A percentile compares a stretch with the other conserved stretches of the same genome.
phyloP scores from a whole-genome alignment of 177 flowering plant genomes.

The Tripterygium wilfordii region DNA sequence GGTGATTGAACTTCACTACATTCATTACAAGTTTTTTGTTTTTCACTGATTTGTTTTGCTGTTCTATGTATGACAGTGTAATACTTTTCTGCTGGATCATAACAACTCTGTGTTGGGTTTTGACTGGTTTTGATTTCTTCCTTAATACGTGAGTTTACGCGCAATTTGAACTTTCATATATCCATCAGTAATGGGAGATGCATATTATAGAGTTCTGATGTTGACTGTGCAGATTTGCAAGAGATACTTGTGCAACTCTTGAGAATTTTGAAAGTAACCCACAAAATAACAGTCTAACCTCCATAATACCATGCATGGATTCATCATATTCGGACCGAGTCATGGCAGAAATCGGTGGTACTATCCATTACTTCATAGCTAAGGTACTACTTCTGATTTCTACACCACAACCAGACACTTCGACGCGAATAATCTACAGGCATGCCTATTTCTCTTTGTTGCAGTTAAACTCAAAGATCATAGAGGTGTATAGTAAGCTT shows the following conservation, averaged over 20 bases:
- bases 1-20: not conserved
- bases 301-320: constrained; percentile 40
- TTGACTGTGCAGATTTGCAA: constrained; percentile 34
- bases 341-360: constrained; percentile 25
- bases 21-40: not conserved
- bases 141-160: constrained; percentile 32
- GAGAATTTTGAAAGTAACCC: constrained; percentile 33
- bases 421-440: not conserved
- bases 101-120: constrained; percentile 44
- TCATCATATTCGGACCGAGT: constrained; percentile 16
- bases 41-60: not conserved
- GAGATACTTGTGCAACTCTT: constrained; percentile 49
- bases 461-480: constrained; percentile 41
- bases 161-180: not conserved
- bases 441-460: constrained; percentile 1
- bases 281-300: constrained; percentile 24
- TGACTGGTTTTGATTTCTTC: constrained; percentile 58
- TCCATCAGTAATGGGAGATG: not conserved
- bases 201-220: not conserved
- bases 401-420: not conserved
- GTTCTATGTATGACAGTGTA: constrained; percentile 32
- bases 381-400: constrained; percentile 22
- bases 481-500: constrained; percentile 4
- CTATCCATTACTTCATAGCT: constrained; percentile 30
- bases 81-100: constrained; percentile 50